Percentiles rank a stretch among this genome's conserved stretches.
These are phyloP conservation scores for Zygosaccharomyces sapae DNA, from an alignment of 1,139 yeast species.

Conservation along the genomic window DNA sequence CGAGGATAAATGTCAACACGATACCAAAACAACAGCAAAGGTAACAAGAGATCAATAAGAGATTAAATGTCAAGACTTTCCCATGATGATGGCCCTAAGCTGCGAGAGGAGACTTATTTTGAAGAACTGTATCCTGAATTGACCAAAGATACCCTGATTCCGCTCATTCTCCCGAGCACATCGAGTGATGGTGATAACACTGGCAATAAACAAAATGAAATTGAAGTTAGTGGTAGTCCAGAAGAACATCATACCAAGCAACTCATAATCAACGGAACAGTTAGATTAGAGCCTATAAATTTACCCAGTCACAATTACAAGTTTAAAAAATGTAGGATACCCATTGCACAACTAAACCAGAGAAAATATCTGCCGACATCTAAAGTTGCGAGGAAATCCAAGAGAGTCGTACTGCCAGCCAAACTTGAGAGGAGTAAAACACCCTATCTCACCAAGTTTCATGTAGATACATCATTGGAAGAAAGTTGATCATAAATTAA, in stretches of 20 bases:
- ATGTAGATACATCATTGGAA: neutral
- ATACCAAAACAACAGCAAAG: neutral
- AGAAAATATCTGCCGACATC: neutral
- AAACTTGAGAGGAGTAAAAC: constrained; percentile 9
- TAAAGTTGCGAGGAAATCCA: constrained; percentile 7
- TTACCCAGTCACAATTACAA: constrained; percentile 19
- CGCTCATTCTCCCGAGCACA: constrained; percentile 31
- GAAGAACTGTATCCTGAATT: constrained; percentile 67
- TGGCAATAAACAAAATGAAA: constrained; percentile 9
- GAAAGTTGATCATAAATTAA: constrained; percentile 1
- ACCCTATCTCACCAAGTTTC: constrained; percentile 19
- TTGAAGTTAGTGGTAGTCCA: neutral
- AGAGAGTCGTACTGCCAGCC: neutral
- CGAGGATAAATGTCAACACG: neutral
- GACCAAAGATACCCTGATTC: constrained; percentile 46
- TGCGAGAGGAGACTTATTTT: constrained; percentile 75
- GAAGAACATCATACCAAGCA: constrained; percentile 20
- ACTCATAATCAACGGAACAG: constrained; percentile 28
- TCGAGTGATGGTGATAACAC: constrained; percentile 2
- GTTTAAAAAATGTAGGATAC: constrained; percentile 22
- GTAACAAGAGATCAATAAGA: neutral
- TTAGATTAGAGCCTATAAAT: constrained; percentile 27
- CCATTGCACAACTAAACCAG: constrained; percentile 17
- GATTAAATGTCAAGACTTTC: constrained; percentile 3
- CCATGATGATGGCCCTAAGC: constrained; percentile 41